These are phyloP conservation scores for Podochytrium sp. DNA, from an alignment of 192 early-diverging fungal species.

Conservation along the genomic window DNA sequence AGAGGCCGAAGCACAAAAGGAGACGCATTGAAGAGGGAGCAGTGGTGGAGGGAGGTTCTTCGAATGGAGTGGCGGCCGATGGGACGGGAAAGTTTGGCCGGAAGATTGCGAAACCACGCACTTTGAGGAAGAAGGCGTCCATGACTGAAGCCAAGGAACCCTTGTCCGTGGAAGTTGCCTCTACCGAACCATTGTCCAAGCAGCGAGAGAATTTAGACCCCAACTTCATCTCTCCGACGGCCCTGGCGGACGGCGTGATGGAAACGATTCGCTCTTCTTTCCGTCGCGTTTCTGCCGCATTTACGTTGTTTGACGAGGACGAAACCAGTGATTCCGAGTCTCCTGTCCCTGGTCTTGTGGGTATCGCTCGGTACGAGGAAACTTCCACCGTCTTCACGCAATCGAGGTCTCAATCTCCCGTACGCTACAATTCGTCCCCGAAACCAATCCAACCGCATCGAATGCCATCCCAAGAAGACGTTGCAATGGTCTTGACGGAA, in stretches of 20 bases:
- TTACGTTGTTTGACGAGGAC: slow-evolving; percentile 23
- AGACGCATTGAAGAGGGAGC: neutral
- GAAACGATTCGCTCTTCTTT: slow-evolving; percentile 9
- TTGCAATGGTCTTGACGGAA: slow-evolving; percentile 34
- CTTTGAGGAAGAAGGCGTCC: too few relatives aligned
- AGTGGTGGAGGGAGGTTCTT: neutral
- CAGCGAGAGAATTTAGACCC: neutral
- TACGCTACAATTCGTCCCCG: neutral
- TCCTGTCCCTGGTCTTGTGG: too few relatives aligned
- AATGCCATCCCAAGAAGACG: slow-evolving; percentile 6
- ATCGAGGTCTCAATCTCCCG: neutral
- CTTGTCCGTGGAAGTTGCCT: neutral
- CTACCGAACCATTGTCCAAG: neutral
- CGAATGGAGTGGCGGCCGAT: too few relatives aligned
- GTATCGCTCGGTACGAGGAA: too few relatives aligned
- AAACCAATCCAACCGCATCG: neutral
- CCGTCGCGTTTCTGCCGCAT: slow-evolving; percentile 2
- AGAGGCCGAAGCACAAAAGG: slow-evolving; percentile 13
- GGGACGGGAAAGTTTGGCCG: neutral
- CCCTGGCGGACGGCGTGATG: slow-evolving; percentile 24
- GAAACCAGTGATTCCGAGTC: neutral
- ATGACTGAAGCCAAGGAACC: neutral
- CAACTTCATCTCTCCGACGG: neutral
- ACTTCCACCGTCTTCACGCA: neutral
- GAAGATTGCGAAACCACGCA: neutral